phyloP scores from a whole-genome alignment of 73 alveolate species.

The Tetrahymena elliotti region DNA sequence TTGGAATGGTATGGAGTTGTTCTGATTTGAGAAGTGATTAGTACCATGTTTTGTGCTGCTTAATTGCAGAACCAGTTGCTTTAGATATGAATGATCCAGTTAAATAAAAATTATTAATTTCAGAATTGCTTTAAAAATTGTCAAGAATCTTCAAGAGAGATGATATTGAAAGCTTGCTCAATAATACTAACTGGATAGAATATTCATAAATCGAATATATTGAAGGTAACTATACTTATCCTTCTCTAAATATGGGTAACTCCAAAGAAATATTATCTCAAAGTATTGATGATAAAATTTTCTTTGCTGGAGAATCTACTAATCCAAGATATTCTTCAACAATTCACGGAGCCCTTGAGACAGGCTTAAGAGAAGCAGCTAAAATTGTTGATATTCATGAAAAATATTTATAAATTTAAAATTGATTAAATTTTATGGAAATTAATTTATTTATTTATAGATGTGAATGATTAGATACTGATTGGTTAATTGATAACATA shows the following conservation, averaged over 20 bases:
- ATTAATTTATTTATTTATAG: too few relatives aligned
- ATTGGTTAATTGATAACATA: too few relatives aligned
- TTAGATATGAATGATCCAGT: background rate
- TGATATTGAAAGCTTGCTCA: background rate
- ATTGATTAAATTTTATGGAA: background rate
- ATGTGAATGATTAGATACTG: too few relatives aligned
- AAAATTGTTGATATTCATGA: background rate
- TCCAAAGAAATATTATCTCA: background rate
- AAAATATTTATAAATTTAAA: background rate
- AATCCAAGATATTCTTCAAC: background rate
- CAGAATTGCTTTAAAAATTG: background rate
- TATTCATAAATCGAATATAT: background rate
- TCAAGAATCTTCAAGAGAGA: background rate
- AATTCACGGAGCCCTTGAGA: background rate
- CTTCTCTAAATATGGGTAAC: background rate
- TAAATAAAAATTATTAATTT: background rate
- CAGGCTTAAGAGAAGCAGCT: background rate
- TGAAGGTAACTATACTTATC: background rate
- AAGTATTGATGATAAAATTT: conserved; percentile 3
- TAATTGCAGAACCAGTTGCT: background rate
- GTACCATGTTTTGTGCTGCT: background rate
- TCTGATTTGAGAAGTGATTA: background rate
- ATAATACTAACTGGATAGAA: background rate
- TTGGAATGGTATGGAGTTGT: background rate
- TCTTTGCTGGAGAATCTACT: conserved; percentile 43